phyloP scores from a whole-genome alignment of 23 red algal genomes.

The Gracilariopsis chorda region DNA sequence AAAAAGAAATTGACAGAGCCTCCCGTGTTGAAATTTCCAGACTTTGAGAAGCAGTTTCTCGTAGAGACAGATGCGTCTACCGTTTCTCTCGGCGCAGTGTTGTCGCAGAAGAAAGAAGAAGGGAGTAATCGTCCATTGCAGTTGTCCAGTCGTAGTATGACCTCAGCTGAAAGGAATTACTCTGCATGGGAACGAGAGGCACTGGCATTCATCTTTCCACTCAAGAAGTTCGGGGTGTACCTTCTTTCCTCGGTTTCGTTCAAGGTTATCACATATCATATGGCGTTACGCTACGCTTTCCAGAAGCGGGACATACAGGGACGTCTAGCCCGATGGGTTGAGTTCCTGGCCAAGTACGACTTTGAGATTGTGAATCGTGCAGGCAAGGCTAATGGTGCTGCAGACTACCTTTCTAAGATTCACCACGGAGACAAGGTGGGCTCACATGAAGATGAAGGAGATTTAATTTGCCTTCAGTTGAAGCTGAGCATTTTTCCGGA shows the following conservation, averaged over 20 bases:
- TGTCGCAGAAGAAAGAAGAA: neutral
- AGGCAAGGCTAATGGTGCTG: neutral
- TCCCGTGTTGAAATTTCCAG: neutral
- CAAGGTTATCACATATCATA: neutral
- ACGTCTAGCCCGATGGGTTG: neutral
- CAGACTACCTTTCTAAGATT: neutral
- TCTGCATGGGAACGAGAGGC: neutral
- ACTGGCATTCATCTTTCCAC: neutral
- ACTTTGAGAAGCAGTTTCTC: neutral
- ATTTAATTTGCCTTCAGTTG: neutral
- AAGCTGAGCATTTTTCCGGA: neutral
- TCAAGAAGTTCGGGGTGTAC: neutral
- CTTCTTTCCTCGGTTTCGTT: neutral
- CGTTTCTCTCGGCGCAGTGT: neutral
- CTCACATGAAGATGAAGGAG: neutral
- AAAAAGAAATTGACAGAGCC: neutral
- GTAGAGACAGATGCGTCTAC: neutral
- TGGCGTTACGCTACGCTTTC: neutral
- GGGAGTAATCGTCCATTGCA: neutral
- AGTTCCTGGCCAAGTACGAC: neutral
- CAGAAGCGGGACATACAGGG: conserved; percentile 15
- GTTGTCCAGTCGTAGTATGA: neutral
- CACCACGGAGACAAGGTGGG: neutral
- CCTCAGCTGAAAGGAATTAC: neutral
- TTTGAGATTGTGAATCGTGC: neutral